phyloP scores from a whole-genome alignment of 176 grass and related monocot species.

The Ensete glaucum region DNA sequence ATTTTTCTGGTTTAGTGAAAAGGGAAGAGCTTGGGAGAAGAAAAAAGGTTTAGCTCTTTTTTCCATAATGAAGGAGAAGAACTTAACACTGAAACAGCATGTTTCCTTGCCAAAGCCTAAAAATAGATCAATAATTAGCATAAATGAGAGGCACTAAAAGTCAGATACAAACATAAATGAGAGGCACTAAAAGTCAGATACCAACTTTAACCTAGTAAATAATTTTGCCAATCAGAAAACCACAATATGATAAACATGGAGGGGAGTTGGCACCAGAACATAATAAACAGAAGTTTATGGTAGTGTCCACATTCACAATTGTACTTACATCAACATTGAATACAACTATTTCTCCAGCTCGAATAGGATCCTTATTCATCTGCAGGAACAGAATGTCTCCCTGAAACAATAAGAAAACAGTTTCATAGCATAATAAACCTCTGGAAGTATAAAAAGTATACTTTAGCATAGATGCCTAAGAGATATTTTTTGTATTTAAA shows the following conservation, averaged over 20 bases:
- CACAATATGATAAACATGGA: neutral
- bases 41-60: no score
- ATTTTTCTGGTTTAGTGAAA: no score
- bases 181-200: neutral
- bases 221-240: no score
- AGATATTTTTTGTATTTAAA: neutral
- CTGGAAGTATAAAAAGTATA: neutral
- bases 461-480: neutral
- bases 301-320: neutral
- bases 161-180: neutral
- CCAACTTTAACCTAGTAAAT: no score
- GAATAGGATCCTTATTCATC: slow-evolving; percentile 39
- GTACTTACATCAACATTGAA: slow-evolving; percentile 33
- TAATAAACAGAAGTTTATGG: neutral
- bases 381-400: slow-evolving; percentile 38
- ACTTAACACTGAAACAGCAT: neutral
- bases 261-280: neutral
- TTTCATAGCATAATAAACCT: neutral
- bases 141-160: neutral
- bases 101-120: neutral
- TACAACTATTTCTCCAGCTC: slow-evolving; percentile 34
- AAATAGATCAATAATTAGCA: neutral
- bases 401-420: slow-evolving; percentile 14
- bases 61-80: no score
- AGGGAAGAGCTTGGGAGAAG: no score